These are phyloP conservation scores for Lasiodiplodia theobromae DNA, from an alignment of 2,329 filamentous ascomycete genomes.

Conservation along the genomic window DNA sequence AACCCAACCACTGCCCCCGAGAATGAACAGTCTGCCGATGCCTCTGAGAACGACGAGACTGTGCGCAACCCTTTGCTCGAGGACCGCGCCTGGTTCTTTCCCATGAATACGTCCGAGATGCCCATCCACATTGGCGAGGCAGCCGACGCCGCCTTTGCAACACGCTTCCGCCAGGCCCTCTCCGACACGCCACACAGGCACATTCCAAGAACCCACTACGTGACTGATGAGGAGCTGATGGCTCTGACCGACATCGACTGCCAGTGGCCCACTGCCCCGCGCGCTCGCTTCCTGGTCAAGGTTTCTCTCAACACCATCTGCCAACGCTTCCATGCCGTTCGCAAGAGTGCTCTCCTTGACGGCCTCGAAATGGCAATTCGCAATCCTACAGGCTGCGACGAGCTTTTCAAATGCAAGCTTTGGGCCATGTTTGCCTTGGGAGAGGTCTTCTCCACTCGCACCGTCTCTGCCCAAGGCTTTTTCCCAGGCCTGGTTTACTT, in stretches of 20 bases:
- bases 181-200: conserved; percentile 38
- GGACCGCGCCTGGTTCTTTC: conserved; percentile 47
- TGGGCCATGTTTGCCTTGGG: conserved; percentile 57
- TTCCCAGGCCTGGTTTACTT: conserved; percentile 57
- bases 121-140: conserved; percentile 49
- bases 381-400: conserved; percentile 44
- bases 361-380: conserved; percentile 49
- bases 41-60: conserved; percentile 36
- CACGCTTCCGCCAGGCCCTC: conserved; percentile 45
- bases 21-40: conserved; percentile 7
- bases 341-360: conserved; percentile 48
- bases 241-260: conserved; percentile 44
- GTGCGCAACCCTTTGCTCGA: conserved; percentile 45
- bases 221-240: conserved; percentile 43
- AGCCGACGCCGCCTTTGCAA: conserved; percentile 48
- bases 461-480: conserved; percentile 40
- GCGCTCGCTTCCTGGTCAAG: conserved; percentile 49
- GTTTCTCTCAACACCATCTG: conserved; percentile 53
- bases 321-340: conserved; percentile 53
- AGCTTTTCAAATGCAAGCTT: conserved; percentile 50
- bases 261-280: conserved; percentile 50
- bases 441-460: conserved; percentile 54
- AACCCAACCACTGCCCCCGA: conserved; percentile 12
- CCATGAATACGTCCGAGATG: conserved; percentile 40
- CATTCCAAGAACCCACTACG: conserved; percentile 44